These are phyloP conservation scores for Candida tropicalis DNA, from an alignment of 1,139 yeast genomes.

Conservation along the genomic window DNA sequence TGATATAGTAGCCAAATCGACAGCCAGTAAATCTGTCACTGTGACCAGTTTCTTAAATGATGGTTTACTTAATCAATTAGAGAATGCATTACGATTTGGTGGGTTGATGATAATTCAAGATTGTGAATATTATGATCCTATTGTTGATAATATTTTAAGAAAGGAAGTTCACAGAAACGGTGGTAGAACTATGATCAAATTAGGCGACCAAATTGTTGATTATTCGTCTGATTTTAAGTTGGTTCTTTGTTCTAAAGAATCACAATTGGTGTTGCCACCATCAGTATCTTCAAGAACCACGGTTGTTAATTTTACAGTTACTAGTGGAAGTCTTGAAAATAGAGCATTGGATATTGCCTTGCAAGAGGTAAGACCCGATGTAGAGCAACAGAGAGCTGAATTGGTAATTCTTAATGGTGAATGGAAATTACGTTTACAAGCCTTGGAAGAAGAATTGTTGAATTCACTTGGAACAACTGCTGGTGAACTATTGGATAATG, in stretches of 20 bases:
- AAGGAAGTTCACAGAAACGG: slow-evolving; percentile 67
- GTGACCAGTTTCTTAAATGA: slow-evolving; percentile 74
- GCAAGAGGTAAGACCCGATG: slow-evolving; percentile 61
- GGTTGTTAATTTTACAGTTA: slow-evolving; percentile 70
- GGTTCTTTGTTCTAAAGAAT: slow-evolving; percentile 63
- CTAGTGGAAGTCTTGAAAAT: slow-evolving; percentile 64
- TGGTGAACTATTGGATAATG: slow-evolving; percentile 72
- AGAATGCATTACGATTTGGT: slow-evolving; percentile 84
- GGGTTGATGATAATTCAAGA: slow-evolving; percentile 72
- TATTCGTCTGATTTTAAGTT: slow-evolving; percentile 65
- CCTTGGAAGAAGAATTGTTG: slow-evolving; percentile 64
- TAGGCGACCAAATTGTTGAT: slow-evolving; percentile 71
- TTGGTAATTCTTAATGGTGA: slow-evolving; percentile 60
- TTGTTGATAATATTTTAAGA: slow-evolving; percentile 62
- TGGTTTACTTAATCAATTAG: slow-evolving; percentile 70
- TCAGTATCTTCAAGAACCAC: slow-evolving; percentile 65
- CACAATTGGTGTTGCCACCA: slow-evolving; percentile 48
- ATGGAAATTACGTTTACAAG: slow-evolving; percentile 55
- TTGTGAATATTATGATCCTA: slow-evolving; percentile 80
- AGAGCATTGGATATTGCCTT: slow-evolving; percentile 65
- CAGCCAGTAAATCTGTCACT: slow-evolving; percentile 41
- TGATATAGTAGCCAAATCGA: slow-evolving; percentile 38
- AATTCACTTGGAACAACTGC: slow-evolving; percentile 57
- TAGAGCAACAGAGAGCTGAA: slow-evolving; percentile 60
- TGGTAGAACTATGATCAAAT: slow-evolving; percentile 62